These are phyloP conservation scores for Skeletonema potamos DNA, from an alignment of 108 stramenopile genomes.

Conservation along the genomic window DNA sequence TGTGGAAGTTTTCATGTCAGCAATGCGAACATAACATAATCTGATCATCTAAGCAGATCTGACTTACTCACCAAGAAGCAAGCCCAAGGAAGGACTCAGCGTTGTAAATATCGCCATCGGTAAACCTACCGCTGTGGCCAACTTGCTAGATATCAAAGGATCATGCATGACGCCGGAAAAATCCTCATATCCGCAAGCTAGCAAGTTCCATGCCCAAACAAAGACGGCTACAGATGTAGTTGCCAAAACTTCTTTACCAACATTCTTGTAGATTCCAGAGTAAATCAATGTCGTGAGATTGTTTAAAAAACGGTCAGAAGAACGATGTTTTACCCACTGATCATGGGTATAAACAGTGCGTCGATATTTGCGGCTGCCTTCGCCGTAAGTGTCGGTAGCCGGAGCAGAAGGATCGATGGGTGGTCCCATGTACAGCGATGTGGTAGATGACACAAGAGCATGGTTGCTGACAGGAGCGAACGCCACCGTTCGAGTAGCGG, in stretches of 20 bases:
- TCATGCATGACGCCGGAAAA: conserved; percentile 40
- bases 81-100: conserved; percentile 50
- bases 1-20: conserved; percentile 2
- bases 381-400: conserved; percentile 32
- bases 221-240: conserved; percentile 39
- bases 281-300: conserved; percentile 34
- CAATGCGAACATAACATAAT: too few relatives aligned
- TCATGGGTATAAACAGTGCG: conserved; percentile 72
- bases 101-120: conserved; percentile 55
- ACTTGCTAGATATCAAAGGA: conserved; percentile 22
- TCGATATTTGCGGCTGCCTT: conserved; percentile 58
- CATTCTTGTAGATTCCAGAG: conserved; percentile 53
- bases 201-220: conserved; percentile 45
- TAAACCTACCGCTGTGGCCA: conserved; percentile 31
- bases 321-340: conserved; percentile 66
- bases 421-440: neutral
- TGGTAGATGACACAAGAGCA: neutral
- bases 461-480: too few relatives aligned
- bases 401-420: neutral
- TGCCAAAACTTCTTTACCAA: conserved; percentile 39
- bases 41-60: neutral
- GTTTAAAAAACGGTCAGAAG: conserved; percentile 50
- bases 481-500: too few relatives aligned
- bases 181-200: conserved; percentile 47
- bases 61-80: conserved; percentile 53